phyloP scores from a whole-genome alignment of 305 asterid genomes.

The Fraxinus platypoda region DNA sequence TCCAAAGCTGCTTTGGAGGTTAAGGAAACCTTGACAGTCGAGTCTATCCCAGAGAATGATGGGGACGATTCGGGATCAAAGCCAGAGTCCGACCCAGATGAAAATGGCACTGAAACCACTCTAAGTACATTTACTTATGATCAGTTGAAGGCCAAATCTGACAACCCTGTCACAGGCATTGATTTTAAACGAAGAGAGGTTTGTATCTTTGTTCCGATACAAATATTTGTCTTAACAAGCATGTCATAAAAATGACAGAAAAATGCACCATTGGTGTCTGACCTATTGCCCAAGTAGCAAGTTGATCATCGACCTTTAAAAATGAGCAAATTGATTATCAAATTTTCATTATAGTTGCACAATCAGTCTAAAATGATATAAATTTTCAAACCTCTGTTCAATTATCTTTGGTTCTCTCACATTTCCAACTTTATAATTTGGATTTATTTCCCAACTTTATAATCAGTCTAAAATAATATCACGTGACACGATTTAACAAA shows the following conservation, averaged over 20 bases:
- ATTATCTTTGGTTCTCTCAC: background rate
- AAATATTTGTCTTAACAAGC: background rate
- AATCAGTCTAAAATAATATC: too few relatives aligned
- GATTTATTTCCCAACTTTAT: background rate
- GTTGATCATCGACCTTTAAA: background rate
- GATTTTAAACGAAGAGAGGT: constrained; percentile 69
- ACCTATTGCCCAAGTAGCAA: background rate
- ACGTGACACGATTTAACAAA: background rate
- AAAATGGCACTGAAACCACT: constrained; percentile 25
- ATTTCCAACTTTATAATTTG: background rate
- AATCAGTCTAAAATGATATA: background rate
- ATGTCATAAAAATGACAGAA: background rate
- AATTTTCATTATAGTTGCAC: background rate
- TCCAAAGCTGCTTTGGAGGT: constrained; percentile 39
- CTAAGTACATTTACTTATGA: constrained; percentile 45
- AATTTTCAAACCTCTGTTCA: background rate
- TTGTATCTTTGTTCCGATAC: constrained; percentile 10
- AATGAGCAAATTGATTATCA: background rate
- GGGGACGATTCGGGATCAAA: constrained; percentile 37
- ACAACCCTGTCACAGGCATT: constrained; percentile 55
- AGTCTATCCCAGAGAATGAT: constrained; percentile 31
- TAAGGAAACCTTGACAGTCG: constrained; percentile 33
- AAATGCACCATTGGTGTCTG: background rate
- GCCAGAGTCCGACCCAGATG: constrained; percentile 35
- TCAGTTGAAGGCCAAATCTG: constrained; percentile 60